These are phyloP conservation scores for Sorghum bicolor DNA, from an alignment of 176 grass and related monocot species.

Conservation along the genomic window DNA sequence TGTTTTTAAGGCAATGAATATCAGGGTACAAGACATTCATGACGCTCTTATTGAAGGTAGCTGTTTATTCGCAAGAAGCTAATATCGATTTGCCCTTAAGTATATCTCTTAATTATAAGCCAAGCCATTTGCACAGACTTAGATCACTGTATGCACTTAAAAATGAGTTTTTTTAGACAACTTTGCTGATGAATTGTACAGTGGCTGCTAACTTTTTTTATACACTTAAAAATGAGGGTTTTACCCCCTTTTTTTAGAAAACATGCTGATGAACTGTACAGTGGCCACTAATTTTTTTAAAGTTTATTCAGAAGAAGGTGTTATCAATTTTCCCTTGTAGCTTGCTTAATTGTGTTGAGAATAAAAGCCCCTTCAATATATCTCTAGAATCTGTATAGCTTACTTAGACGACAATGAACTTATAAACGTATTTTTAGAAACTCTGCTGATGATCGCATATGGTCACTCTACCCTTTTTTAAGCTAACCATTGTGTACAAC, in stretches of 20 bases:
- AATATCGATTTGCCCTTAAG: background rate
- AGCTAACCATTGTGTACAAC: background rate
- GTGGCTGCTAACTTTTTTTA: no score
- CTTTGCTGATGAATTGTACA: background rate
- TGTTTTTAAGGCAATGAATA: constrained; percentile 87
- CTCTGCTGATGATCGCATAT: background rate
- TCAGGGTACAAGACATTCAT: constrained; percentile 61
- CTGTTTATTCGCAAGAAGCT: constrained; percentile 14
- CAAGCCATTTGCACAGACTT: background rate
- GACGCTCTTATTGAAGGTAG: constrained; percentile 69
- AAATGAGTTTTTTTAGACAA: background rate
- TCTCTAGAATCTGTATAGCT: no score
- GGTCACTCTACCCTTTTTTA: background rate
- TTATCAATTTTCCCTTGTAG: background rate
- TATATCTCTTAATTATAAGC: background rate
- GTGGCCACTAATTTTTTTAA: background rate
- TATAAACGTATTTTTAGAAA: background rate
- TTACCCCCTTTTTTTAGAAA: background rate
- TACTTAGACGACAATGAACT: background rate
- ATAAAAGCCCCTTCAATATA: background rate
- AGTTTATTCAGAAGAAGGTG: constrained; percentile 3
- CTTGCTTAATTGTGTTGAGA: background rate
- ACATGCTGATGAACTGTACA: background rate
- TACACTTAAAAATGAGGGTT: background rate
- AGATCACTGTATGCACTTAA: background rate